Evolutionary conservation across 345 rosid species (phyloP), one percentile per base, ranked within the genome.

Genomic region (Rhodamnia rubescens): DNA sequence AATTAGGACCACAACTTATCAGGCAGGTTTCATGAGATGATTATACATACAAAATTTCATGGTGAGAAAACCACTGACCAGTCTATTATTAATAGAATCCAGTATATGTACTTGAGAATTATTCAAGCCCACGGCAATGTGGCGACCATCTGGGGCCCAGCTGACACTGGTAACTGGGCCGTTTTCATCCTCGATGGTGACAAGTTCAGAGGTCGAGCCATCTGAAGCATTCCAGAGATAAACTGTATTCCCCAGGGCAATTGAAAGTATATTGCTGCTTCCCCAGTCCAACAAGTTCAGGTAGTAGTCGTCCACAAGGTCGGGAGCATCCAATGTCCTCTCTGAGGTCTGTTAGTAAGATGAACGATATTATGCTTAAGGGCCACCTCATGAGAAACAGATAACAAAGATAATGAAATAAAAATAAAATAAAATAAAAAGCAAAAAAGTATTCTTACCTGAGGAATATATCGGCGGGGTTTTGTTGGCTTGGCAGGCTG

Each of bases 231-330:
- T 89, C 93, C 93, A 92, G 42, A 92, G 83, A 74, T 92, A 92
- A 1, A 91, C 89, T 5, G 90, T 90, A 59, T 81, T 64, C 40
- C 88, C 88, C 22, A 92, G 92, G 14, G 88, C 91, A 12, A 91
- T 90, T 18, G 91, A 88, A 7, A 91, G 84, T 14, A 92, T 90
- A 83, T 93, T 90, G 86, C 85, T 85, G 89, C 89, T 86, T 15
- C 94, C 92, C 93, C 94, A 92, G 53, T 91, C 93, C 74, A 92
- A 83, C 53, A 93, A 87, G 74, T 93, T 91, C 85, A 91, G 81
- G 87, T 90, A 87, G 83, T 90, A 93, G 84, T 93, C 94, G 52
- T 91, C 93, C 54, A 90, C 83, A 26, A 93, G 74, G 18, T 89
- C 91, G 1, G 93, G 94, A 18, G 93, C 94, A 81, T 92, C 95